Evolutionary conservation across 441 rosid species (phyloP), one percentile per base, ranked within the genome.

Genomic region (Sinapis alba): DNA sequence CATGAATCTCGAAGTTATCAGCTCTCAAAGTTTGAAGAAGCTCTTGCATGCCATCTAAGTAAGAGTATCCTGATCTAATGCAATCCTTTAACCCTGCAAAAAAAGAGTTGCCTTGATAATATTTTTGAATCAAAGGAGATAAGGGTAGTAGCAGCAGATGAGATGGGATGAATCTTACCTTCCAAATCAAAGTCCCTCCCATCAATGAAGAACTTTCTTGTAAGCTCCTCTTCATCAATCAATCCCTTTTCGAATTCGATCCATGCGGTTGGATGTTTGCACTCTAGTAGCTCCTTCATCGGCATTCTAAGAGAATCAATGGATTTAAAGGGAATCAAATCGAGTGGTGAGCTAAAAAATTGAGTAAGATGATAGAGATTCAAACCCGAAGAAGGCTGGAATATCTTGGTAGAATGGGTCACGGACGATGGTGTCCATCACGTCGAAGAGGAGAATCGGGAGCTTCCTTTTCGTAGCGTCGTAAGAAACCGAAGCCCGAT

Each of bases 351-450:
- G 12, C 18, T 11, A 23, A 12, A 2, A 23, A 54, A 56, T 6
- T 23, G 4, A 23, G 18, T 2, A 24, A 5, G 62, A 13, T 15
- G 10, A 5, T 12, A 11, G 8, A 6, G 34, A 6, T 1, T 56
- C 8, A 1, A 12, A 57, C 62, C 62, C 19, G 62, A 57, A 57
- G 62, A 54, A 54, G 60, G 60, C 60, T 2, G 60, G 60, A 21
- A 54, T 21, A 6, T 54, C 28, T 12, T 54, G 28, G 60, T 54
- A 54, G 60, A 21, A 54, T 54, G 60, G 60, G n/a, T 51, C 98
- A 27, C 94, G 97, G 82, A 94, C 98, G 61, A 92, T 81, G 41
- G 97, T 94, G 88, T 92, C 97, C 98, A 94, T 94, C 65, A 94
- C 84, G 82, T 90, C 97, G 69, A 94, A 92, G 56, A 92, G 95